Evolutionary conservation across 768 basidiomycete genomes (phyloP).

Genomic region (Terana coerulea): DNA sequence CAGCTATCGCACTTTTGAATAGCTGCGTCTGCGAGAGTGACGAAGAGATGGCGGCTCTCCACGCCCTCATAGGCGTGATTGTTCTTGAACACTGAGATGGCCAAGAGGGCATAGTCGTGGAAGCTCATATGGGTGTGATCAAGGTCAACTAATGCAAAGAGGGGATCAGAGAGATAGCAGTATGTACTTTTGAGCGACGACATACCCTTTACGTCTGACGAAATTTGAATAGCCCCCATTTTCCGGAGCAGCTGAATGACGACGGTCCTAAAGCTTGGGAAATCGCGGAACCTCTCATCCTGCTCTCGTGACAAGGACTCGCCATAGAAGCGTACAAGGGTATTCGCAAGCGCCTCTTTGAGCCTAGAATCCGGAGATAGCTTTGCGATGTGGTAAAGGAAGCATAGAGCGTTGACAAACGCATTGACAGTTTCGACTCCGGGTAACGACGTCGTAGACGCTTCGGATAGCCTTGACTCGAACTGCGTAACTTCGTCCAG

Average conservation of each 20-base stretch:
- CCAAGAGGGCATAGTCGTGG: neutral
- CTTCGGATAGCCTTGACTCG: neutral
- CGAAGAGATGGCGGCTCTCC: slow-evolving; percentile 8
- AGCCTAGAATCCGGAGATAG: neutral
- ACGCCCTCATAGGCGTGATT: neutral
- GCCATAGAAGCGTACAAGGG: slow-evolving; percentile 1
- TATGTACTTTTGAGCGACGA: no score
- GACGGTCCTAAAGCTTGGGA: neutral
- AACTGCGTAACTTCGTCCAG: neutral
- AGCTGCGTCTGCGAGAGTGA: slow-evolving; percentile 1
- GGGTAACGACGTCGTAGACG: neutral
- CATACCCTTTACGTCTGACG: no score
- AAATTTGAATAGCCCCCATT: neutral
- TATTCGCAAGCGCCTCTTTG: neutral
- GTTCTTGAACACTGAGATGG: neutral
- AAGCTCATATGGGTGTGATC: neutral
- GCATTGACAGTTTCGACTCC: neutral
- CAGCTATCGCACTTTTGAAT: neutral
- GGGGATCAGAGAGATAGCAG: no score
- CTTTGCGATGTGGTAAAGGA: slow-evolving; percentile 3
- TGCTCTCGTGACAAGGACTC: neutral
- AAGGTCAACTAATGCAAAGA: slow-evolving; percentile 6
- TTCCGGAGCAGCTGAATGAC: neutral
- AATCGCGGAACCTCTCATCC: neutral
- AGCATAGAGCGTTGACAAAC: slow-evolving; percentile 1